These are phyloP conservation scores for Yarrowia yakushimensis DNA, from an alignment of 805 yeast species.

Conservation along the genomic window DNA sequence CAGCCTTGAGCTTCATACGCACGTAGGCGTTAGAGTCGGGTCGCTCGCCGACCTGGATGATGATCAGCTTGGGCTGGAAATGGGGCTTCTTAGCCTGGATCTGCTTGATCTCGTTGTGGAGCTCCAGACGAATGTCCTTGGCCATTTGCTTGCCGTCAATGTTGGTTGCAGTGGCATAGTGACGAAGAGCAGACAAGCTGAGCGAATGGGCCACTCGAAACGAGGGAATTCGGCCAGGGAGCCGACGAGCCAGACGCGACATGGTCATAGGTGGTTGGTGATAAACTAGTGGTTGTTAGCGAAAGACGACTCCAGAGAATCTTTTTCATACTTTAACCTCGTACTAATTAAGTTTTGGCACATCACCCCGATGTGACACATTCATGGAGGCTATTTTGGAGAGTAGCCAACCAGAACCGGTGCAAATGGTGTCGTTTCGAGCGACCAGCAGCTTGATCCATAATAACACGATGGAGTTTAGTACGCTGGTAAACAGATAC, in stretches of 20 bases:
- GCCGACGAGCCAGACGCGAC: conserved; percentile 23
- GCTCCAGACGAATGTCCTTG: conserved; percentile 28
- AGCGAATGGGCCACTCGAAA: conserved; percentile 18
- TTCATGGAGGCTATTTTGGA: not conserved
- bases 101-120: conserved; percentile 30
- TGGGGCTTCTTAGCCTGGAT: conserved; percentile 33
- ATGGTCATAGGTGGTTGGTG: conserved; percentile 7
- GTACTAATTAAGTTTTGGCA: conserved; percentile 9
- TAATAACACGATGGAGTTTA: not conserved
- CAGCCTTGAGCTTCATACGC: conserved; percentile 86
- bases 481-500: not conserved
- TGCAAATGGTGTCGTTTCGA: not conserved
- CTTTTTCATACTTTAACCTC: conserved; percentile 14
- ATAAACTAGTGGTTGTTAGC: not conserved
- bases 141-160: conserved; percentile 25
- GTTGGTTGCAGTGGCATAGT: conserved; percentile 24
- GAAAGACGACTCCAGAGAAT: conserved; percentile 8
- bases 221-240: conserved; percentile 12
- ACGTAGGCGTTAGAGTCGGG: conserved; percentile 93
- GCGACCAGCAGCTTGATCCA: not conserved
- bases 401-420: not conserved
- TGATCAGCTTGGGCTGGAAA: conserved; percentile 71
- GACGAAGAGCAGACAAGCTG: conserved; percentile 16
- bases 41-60: conserved; percentile 84
- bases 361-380: conserved; percentile 15